Percentiles rank a stretch among this genome's conserved stretches.
Evolutionary conservation across 805 yeast genomes (phyloP).

Genomic region (Torulaspora indica): DNA sequence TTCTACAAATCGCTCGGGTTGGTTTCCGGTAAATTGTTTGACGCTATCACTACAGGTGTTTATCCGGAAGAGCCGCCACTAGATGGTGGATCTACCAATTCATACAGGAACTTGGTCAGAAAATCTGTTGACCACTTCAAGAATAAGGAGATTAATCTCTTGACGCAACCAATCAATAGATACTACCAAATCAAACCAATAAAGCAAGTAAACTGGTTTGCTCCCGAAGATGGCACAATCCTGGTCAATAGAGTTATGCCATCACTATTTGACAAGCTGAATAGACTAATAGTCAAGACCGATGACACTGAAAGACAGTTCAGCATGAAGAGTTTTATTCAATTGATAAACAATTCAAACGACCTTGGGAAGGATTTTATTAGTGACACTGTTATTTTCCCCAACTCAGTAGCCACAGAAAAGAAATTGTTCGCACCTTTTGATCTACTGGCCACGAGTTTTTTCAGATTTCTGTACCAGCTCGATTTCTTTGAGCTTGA

Average conservation of each 20-base stretch:
- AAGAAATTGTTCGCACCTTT: slow-evolving; percentile 40
- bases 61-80: slow-evolving; percentile 60
- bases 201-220: slow-evolving; percentile 52
- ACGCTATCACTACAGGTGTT: slow-evolving; percentile 61
- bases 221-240: slow-evolving; percentile 37
- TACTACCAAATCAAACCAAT: slow-evolving; percentile 76
- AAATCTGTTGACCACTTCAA: slow-evolving; percentile 45
- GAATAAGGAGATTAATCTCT: slow-evolving; percentile 58
- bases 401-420: slow-evolving; percentile 29
- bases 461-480: slow-evolving; percentile 50
- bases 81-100: slow-evolving; percentile 55
- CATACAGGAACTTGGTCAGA: slow-evolving; percentile 53
- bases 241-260: slow-evolving; percentile 53
- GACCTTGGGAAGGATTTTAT: slow-evolving; percentile 36
- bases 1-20: slow-evolving; percentile 79
- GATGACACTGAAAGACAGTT: slow-evolving; percentile 27
- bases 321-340: slow-evolving; percentile 27
- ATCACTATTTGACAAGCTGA: slow-evolving; percentile 44
- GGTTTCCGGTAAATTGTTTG: slow-evolving; percentile 50
- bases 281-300: slow-evolving; percentile 34
- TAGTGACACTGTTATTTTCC: slow-evolving; percentile 31
- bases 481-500: slow-evolving; percentile 44
- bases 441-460: slow-evolving; percentile 55
- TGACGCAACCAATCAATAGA: slow-evolving; percentile 71
- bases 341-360: slow-evolving; percentile 24